Percentiles rank a stretch among this genome's conserved stretches.
These are phyloP conservation scores for Phytophthora pini DNA, from an alignment of 352 stramenopile genomes.

Conservation along the genomic window DNA sequence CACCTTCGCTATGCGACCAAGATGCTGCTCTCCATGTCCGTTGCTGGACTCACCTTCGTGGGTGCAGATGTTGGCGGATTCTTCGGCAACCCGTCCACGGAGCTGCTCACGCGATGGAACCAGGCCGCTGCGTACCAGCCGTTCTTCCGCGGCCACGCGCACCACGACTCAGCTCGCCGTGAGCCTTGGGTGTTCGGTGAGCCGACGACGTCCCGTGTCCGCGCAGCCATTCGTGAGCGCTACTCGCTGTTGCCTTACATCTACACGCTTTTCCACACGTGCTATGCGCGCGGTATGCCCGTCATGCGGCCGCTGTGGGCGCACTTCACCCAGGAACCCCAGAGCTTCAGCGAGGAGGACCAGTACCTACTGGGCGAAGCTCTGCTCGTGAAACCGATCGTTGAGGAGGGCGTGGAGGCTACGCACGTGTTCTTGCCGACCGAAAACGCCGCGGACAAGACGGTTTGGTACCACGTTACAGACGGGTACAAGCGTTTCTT, in stretches of 20 bases:
- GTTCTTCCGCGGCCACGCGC: conserved; percentile 99
- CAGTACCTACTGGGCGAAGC: conserved; percentile 96
- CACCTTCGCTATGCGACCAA: conserved; percentile 96
- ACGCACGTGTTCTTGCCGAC: conserved; percentile 93
- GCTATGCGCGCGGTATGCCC: conserved; percentile 65
- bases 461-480: conserved; percentile 94
- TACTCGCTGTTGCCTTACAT: conserved; percentile 98
- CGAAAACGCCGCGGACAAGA: conserved; percentile 26
- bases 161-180: conserved; percentile 98
- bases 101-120: conserved; percentile 97
- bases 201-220: conserved; percentile 90
- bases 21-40: conserved; percentile 98
- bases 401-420: conserved; percentile 75
- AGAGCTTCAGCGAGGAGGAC: conserved; percentile 91
- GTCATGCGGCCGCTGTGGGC: conserved; percentile 97
- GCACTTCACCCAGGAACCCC: conserved; percentile 92
- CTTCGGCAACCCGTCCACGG: conserved; percentile 96
- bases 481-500: conserved; percentile 64
- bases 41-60: conserved; percentile 96
- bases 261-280: conserved; percentile 90
- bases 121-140: conserved; percentile 96
- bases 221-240: conserved; percentile 92
- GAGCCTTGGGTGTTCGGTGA: conserved; percentile 99
- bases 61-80: conserved; percentile 99
- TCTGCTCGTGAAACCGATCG: conserved; percentile 97